These are phyloP conservation scores for Termitomyces sp. DNA, from an alignment of 768 basidiomycete genomes.

Conservation along the genomic window DNA sequence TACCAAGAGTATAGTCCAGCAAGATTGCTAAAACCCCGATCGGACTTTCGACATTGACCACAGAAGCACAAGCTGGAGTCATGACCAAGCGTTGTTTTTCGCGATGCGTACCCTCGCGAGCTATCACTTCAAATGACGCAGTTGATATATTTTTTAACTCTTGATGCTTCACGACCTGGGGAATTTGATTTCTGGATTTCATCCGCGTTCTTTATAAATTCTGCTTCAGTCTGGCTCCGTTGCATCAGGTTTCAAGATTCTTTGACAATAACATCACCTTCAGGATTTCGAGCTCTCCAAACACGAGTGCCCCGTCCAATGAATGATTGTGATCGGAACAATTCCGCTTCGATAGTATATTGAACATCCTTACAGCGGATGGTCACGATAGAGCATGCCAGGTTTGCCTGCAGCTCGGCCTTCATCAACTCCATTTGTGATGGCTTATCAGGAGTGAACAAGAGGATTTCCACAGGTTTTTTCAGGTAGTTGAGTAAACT, in stretches of 20 bases:
- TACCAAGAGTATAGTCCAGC: too few species aligned
- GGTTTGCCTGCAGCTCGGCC: not conserved
- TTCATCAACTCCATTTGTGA: not conserved
- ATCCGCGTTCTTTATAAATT: not conserved
- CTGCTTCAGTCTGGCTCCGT: not conserved
- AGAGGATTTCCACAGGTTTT: not conserved
- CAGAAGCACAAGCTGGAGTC: too few species aligned
- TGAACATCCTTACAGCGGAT: not conserved
- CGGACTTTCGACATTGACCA: not conserved
- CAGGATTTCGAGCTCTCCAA: not conserved
- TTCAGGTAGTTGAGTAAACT: not conserved
- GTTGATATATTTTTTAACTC: not conserved
- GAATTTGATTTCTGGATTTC: too few species aligned
- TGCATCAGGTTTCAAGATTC: not conserved
- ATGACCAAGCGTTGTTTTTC: not conserved
- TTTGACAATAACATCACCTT: not conserved
- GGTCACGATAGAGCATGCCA: not conserved
- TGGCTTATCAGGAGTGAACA: not conserved
- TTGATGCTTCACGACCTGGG: not conserved
- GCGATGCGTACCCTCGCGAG: not conserved
- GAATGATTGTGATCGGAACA: too few species aligned
- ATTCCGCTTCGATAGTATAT: not conserved
- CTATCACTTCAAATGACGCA: not conserved
- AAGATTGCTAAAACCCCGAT: not conserved
- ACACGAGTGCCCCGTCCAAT: not conserved